Conservation (phyloP, 2,329 filamentous ascomycete genomes). For the Epichloe sibirici region DNA sequence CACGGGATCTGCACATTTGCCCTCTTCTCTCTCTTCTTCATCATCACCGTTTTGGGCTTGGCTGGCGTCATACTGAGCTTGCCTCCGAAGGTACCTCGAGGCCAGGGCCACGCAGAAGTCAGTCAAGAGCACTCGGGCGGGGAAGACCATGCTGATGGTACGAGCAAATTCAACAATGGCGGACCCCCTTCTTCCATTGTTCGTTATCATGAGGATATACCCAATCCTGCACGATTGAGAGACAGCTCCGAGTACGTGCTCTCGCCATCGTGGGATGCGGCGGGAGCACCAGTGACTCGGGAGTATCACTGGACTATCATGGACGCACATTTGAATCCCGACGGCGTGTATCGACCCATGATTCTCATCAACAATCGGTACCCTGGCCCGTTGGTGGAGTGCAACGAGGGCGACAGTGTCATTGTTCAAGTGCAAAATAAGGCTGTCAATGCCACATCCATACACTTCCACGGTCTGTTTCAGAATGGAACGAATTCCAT, state of each 20-base stretch:
- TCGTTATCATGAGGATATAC: slow-evolving; percentile 14
- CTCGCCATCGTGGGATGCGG: slow-evolving; percentile 41
- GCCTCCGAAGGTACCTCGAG: background rate
- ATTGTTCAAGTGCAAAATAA: slow-evolving; percentile 58
- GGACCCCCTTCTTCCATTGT: slow-evolving; percentile 1
- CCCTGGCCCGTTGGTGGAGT: slow-evolving; percentile 60
- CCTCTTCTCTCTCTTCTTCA: slow-evolving; percentile 12
- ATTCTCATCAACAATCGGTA: slow-evolving; percentile 65
- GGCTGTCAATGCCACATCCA: slow-evolving; percentile 50
- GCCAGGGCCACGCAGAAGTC: background rate
- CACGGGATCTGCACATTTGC: slow-evolving; percentile 6
- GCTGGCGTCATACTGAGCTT: slow-evolving; percentile 12
- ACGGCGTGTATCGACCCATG: slow-evolving; percentile 44
- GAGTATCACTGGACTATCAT: slow-evolving; percentile 49
- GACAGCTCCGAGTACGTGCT: slow-evolving; percentile 40
- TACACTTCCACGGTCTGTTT: slow-evolving; percentile 71
- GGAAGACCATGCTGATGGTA: background rate
- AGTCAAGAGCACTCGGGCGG: background rate
- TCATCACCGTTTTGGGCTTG: slow-evolving; percentile 14
- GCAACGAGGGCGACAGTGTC: slow-evolving; percentile 61
- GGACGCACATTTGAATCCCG: slow-evolving; percentile 46
- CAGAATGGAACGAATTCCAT: slow-evolving; percentile 64
- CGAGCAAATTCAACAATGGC: background rate
- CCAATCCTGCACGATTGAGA: slow-evolving; percentile 15
- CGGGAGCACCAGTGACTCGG: slow-evolving; percentile 35